phyloP scores from a whole-genome alignment of 495 filamentous ascomycete genomes.

The Aspergillus heteromorphus region DNA sequence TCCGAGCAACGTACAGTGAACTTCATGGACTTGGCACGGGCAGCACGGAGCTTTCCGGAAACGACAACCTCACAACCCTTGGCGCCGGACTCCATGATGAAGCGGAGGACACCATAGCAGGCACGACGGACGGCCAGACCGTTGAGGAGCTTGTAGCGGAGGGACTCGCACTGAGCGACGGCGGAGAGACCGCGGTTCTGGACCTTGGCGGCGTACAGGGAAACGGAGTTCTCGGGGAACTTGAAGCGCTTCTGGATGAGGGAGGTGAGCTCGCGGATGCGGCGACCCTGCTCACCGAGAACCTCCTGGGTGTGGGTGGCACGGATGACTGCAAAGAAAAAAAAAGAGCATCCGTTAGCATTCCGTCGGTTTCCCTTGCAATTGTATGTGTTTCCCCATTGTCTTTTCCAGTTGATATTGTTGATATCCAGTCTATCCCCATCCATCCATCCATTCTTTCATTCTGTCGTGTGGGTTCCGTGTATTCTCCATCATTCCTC shows the following conservation, averaged over 20 bases:
- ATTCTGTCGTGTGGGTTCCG: neutral
- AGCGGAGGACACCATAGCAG: conserved; percentile 98
- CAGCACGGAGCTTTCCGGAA: conserved; percentile 95
- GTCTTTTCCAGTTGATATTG: conserved; percentile 7
- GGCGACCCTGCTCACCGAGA: conserved; percentile 97
- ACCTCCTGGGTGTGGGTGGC: conserved; percentile 99
- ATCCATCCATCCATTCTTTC: no score
- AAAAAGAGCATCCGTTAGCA: conserved; percentile 35
- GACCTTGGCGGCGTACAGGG: conserved; percentile 99
- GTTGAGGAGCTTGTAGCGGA: conserved; percentile 99
- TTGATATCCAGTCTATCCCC: neutral
- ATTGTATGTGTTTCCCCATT: neutral
- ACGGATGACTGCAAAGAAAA: conserved; percentile 77
- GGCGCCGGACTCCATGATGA: conserved; percentile 99
- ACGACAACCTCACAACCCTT: conserved; percentile 99
- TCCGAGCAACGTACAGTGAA: conserved; percentile 68
- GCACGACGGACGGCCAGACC: conserved; percentile 94
- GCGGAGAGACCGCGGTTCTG: conserved; percentile 99
- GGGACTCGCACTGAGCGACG: conserved; percentile 99
- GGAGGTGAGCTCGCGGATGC: conserved; percentile 98
- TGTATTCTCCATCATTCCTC: neutral
- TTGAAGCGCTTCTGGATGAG: conserved; percentile 99
- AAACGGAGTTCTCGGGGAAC: conserved; percentile 99
- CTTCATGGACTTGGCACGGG: conserved; percentile 99
- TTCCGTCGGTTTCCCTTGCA: neutral